phyloP scores from a whole-genome alignment of 2,329 filamentous ascomycete genomes.

The Thermothelomyces thermophilus region DNA sequence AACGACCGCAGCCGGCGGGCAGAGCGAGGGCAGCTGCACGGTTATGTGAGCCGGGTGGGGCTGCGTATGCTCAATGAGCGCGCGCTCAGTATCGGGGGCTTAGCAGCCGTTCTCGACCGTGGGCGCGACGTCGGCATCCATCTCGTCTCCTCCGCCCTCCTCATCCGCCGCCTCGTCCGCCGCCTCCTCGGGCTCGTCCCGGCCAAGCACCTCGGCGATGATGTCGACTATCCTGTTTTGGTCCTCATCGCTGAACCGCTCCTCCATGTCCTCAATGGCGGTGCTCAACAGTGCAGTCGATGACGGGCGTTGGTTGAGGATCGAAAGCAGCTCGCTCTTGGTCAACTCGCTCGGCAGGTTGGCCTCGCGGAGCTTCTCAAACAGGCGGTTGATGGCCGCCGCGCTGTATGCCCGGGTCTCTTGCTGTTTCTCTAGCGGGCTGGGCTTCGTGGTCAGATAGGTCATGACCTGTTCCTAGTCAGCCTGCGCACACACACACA shows the following conservation, averaged over 20 bases:
- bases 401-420: slow-evolving; percentile 41
- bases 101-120: slow-evolving; percentile 32
- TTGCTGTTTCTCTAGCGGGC: slow-evolving; percentile 50
- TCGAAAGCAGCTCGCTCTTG: slow-evolving; percentile 63
- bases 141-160: slow-evolving; percentile 23
- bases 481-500: no score
- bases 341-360: slow-evolving; percentile 50
- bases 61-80: no score
- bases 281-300: slow-evolving; percentile 53
- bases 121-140: slow-evolving; percentile 25
- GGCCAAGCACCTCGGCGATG: slow-evolving; percentile 52
- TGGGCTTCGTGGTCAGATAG: slow-evolving; percentile 50
- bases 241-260: slow-evolving; percentile 52
- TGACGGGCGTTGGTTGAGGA: slow-evolving; percentile 58
- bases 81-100: neutral
- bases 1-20: slow-evolving; percentile 40
- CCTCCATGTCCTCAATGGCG: slow-evolving; percentile 58
- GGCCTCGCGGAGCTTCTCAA: slow-evolving; percentile 40
- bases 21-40: slow-evolving; percentile 50
- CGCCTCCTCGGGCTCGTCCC: slow-evolving; percentile 31
- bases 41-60: slow-evolving; percentile 38
- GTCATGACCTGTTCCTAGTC: slow-evolving; percentile 45
- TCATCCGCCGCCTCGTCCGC: slow-evolving; percentile 25
- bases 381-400: slow-evolving; percentile 45
- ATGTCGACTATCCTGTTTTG: slow-evolving; percentile 52